Evolutionary conservation across 345 rosid genomes (phyloP), one percentile per base, ranked within the genome.

Genomic region (Gossypium turneri): DNA sequence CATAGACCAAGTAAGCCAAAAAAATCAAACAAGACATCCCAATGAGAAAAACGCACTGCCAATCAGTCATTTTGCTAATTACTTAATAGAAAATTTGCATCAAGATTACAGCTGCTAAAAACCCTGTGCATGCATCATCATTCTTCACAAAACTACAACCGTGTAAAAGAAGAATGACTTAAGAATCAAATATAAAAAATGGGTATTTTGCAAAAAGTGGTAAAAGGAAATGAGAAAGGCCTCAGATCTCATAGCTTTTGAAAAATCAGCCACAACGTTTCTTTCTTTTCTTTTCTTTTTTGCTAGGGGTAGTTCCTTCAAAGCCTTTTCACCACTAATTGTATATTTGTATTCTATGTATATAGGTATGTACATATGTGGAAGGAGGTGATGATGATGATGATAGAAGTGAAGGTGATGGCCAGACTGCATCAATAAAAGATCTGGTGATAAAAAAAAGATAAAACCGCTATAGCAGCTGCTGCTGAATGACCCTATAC

Each of bases 161-260:
- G 45, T 13, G 2, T 7, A 25, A 22, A 22, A 43, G 7, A 19
- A 44, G 2, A 70, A 16, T 22, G 7, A 7, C 22, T 61, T 29
- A 63, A 7, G 22, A 63, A 10, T 34, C 22, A 63, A 63, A 63
- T 50, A 13, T 4, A 34, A 24, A 59, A 12, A 24, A 71, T 38
- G 13, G 52, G 22, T 59, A 19, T 38, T 29, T 72, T 57, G 38
- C 10, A 41, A 51, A 48, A 52, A 3, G 34, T 1, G 3, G n/a
- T 34, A 58, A 12, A 3, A 2, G 11, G 3, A 29, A 48, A n/a
- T 16, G 61, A 57, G 25, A 69, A 73, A 80, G 77, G 88, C 89
- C 89, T 88, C 86, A 86, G 86, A 88, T 84, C 89, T 84, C 87
- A 84, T 84, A 86, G 89, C 89, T 86, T 82, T 78, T 65, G 15